A percentile compares a stretch with the other conserved stretches of the same genome.
These are phyloP conservation scores for Backusella luteola DNA, from an alignment of 192 early-diverging fungal genomes.

Conservation along the genomic window DNA sequence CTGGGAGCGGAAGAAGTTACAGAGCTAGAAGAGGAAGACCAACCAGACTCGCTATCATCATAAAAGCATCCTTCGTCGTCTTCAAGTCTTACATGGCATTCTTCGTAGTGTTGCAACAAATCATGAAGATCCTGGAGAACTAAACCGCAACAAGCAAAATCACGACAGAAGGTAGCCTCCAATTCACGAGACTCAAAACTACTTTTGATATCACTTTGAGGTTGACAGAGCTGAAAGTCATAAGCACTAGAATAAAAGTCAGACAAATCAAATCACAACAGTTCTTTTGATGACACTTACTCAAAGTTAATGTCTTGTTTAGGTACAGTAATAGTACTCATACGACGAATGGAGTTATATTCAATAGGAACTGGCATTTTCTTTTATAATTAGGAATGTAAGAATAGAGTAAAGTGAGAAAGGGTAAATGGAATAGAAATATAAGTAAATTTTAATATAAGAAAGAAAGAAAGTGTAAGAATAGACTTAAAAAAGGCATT, in stretches of 20 bases:
- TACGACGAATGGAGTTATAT: slow-evolving; percentile 24
- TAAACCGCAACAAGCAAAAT: slow-evolving; percentile 94
- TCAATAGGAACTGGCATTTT: slow-evolving; percentile 40
- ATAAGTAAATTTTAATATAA: slow-evolving; percentile 2
- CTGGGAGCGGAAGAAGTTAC: background rate
- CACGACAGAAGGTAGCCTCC: slow-evolving; percentile 90
- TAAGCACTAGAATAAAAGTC: slow-evolving; percentile 20
- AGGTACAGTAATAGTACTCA: slow-evolving; percentile 31
- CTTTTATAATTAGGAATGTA: background rate
- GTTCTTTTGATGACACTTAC: slow-evolving; percentile 21
- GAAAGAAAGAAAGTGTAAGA: background rate
- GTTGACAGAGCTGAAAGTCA: slow-evolving; percentile 29
- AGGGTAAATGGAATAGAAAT: background rate
- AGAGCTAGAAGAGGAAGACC: slow-evolving; percentile 17
- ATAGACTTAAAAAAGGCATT: slow-evolving; percentile 18
- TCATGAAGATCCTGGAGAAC: slow-evolving; percentile 89
- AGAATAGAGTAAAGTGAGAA: background rate
- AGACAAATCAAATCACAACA: background rate
- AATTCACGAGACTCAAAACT: slow-evolving; percentile 65
- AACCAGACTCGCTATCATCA: slow-evolving; percentile 35
- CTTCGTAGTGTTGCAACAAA: slow-evolving; percentile 95
- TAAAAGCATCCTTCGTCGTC: slow-evolving; percentile 66
- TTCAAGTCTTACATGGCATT: slow-evolving; percentile 87
- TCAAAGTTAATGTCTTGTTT: slow-evolving; percentile 40
- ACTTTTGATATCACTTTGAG: slow-evolving; percentile 30